Evolutionary conservation across 2,329 filamentous ascomycete genomes (phyloP), one percentile per base, ranked within the genome.

Genomic region (Xylariales sp.): DNA sequence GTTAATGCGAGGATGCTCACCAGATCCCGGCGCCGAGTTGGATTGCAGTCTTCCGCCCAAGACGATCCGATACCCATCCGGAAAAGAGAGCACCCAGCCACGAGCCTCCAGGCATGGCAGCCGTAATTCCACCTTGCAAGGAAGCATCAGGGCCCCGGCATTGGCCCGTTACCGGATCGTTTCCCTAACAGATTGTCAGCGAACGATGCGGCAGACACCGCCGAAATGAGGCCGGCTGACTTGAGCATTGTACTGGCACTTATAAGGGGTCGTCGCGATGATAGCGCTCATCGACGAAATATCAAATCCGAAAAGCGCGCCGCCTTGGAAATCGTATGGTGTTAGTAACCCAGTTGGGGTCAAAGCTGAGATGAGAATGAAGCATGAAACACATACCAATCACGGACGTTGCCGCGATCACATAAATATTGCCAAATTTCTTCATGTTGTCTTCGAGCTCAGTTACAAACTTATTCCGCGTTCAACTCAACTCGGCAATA

Each of bases 71-170:
- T 14, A 90, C 72, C 73, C 83, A 84, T 50, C 88, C 88, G 53
- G 88, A 90, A 54, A 83, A 62, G 16, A 91, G 79, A 57, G 90
- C 87, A 68, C 89, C 90, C 30, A 90, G 78, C 81, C 89, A 92
- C 0, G 90, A 92, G 41, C 91, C 91, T 61, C 85, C 90, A 28
- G 90, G 87, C 89, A 93, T 93, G 56, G 89, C 82, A 28, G 91
- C 90, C 0, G 88, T 90, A 75, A 93, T 92, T 55, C 88, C 88
- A 69, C 89, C 89, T 76, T 88, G 87, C 0, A 84, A 79, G 63
- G 80, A 76, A 46, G 82, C 76, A 12, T 75, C 77, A 3, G 87
- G 88, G 41, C 88, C 88, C 16, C 81, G 83, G 77, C 86, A 89
- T 49, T 68, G 32, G 36, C 72, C 71, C 28, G 70, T 77, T 4